A percentile compares a stretch with the other conserved stretches of the same genome.
Conservation (phyloP, 129 eudicot species). For the Flaveria bidentis region DNA sequence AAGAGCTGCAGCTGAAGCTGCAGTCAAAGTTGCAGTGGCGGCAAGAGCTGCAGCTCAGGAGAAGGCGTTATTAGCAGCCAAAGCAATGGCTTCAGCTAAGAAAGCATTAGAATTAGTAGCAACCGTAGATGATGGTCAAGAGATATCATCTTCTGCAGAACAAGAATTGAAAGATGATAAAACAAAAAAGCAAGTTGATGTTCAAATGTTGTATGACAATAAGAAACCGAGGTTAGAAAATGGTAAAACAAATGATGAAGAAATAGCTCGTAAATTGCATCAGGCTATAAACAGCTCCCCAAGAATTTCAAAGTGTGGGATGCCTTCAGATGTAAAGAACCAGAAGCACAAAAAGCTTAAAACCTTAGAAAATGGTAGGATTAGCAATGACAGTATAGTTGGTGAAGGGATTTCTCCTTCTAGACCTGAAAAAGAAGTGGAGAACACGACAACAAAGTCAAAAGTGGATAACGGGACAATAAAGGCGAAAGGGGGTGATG, state of each 20-base stretch:
- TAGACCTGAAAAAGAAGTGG: slow-evolving; percentile 38
- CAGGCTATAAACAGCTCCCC: slow-evolving; percentile 79
- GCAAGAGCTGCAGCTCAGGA: slow-evolving; percentile 75
- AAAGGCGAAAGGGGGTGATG: slow-evolving; percentile 50
- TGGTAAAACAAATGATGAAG: slow-evolving; percentile 64
- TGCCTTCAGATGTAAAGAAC: slow-evolving; percentile 49
- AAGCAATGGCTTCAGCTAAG: slow-evolving; percentile 86
- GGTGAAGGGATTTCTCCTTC: slow-evolving; percentile 27
- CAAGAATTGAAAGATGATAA: slow-evolving; percentile 46
- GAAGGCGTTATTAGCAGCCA: slow-evolving; percentile 74
- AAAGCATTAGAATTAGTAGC: slow-evolving; percentile 75
- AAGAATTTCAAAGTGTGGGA: slow-evolving; percentile 59
- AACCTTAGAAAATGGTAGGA: slow-evolving; percentile 45
- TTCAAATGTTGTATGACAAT: slow-evolving; percentile 60
- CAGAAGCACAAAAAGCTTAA: slow-evolving; percentile 62
- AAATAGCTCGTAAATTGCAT: slow-evolving; percentile 70
- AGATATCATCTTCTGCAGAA: slow-evolving; percentile 36
- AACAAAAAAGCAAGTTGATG: slow-evolving; percentile 66
- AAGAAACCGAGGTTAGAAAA: slow-evolving; percentile 41
- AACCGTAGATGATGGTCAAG: slow-evolving; percentile 33
- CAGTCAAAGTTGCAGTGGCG: slow-evolving; percentile 60
- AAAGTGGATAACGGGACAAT: slow-evolving; percentile 32
- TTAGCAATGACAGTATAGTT: slow-evolving; percentile 42
- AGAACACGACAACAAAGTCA: slow-evolving; percentile 34
- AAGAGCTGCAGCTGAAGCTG: slow-evolving; percentile 57